A percentile compares a stretch with the other conserved stretches of the same genome.
Evolutionary conservation across 257 asterid genomes (phyloP).

Genomic region (Solanum sparsipilum): DNA sequence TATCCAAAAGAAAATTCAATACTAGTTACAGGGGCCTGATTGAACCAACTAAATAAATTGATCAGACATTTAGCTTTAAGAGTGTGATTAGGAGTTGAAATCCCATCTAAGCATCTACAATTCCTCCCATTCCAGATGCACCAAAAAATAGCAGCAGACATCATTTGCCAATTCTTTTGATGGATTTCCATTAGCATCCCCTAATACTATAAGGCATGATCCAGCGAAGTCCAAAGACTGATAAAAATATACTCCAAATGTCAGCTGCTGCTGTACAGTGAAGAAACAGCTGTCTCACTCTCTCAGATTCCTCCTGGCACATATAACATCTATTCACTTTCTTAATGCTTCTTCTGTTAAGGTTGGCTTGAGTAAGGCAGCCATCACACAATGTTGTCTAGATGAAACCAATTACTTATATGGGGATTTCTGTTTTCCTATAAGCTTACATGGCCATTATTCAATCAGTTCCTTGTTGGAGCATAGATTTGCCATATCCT

Average conservation of each 20-base stretch:
- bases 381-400: neutral
- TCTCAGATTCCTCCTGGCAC: neutral
- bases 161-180: neutral
- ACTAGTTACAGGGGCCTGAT: neutral
- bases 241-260: neutral
- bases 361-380: neutral
- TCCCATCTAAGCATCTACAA: neutral
- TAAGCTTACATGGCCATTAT: neutral
- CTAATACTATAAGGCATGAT: neutral
- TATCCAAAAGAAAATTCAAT: neutral
- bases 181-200: neutral
- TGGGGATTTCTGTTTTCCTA: neutral
- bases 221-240: neutral
- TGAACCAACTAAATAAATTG: neutral
- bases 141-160: neutral
- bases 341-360: neutral
- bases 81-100: neutral
- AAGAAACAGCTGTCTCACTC: neutral
- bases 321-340: neutral
- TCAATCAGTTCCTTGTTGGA: neutral
- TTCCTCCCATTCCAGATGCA: neutral
- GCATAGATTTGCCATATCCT: neutral
- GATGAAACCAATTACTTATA: neutral
- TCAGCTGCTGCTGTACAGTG: neutral
- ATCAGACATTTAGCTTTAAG: neutral